phyloP scores from a whole-genome alignment of 148 eudicot genomes.

The Chenopodium formosanum region DNA sequence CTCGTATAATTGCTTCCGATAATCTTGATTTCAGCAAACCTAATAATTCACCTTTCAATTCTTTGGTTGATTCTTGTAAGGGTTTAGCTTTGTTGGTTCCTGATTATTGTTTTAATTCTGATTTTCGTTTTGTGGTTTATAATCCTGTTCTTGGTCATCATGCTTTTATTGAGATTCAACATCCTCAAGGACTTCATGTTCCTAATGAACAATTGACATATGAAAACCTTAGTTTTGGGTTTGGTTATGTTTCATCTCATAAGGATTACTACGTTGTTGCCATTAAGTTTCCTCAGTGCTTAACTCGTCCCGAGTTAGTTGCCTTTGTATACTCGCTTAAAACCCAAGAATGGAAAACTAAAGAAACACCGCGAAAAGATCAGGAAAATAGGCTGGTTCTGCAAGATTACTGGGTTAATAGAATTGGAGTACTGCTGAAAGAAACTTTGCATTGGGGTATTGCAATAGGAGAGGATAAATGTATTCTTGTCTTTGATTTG shows the following conservation, averaged over 20 bases:
- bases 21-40: no score
- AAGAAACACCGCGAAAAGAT: background rate
- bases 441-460: conserved; percentile 3
- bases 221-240: background rate
- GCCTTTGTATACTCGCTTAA: background rate
- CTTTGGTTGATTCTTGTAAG: background rate
- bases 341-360: background rate
- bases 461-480: background rate
- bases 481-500: background rate
- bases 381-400: background rate
- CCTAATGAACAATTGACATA: no score
- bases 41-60: no score
- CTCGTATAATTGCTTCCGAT: no score
- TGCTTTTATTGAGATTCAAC: background rate
- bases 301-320: no score
- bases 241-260: background rate
- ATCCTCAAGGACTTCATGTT: background rate
- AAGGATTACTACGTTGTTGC: background rate
- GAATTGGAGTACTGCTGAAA: background rate
- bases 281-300: background rate
- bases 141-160: background rate
- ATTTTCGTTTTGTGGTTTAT: background rate
- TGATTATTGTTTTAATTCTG: background rate
- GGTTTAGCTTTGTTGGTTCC: background rate
- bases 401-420: background rate